phyloP scores from a whole-genome alignment of 2,329 filamentous ascomycete species.

The Cercospora sp. region DNA sequence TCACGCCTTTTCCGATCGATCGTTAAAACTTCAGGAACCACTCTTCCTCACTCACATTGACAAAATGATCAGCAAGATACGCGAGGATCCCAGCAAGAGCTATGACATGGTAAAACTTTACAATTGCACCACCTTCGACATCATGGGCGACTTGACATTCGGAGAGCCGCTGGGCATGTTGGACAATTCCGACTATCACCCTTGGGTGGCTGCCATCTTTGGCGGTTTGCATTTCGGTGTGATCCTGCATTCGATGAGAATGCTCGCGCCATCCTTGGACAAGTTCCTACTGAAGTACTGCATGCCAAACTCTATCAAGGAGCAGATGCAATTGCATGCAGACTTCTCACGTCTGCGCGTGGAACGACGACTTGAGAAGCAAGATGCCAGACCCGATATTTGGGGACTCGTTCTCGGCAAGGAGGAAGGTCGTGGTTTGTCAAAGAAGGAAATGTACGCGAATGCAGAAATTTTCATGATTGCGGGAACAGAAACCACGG shows the following conservation, averaged over 20 bases:
- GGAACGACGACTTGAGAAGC: conserved; percentile 22
- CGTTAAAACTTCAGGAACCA: conserved; percentile 44
- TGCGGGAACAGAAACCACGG: conserved; percentile 76
- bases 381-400: conserved; percentile 23
- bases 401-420: conserved; percentile 29
- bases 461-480: conserved; percentile 47
- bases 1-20: conserved; percentile 46
- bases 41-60: conserved; percentile 46
- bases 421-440: conserved; percentile 27
- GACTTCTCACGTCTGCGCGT: conserved; percentile 19
- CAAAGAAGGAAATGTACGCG: conserved; percentile 37
- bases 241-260: conserved; percentile 18
- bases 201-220: conserved; percentile 35
- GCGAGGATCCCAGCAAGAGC: conserved; percentile 32
- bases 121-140: conserved; percentile 37
- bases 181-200: conserved; percentile 38
- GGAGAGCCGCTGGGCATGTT: conserved; percentile 40
- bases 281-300: conserved; percentile 4
- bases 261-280: conserved; percentile 12
- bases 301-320: conserved; percentile 9
- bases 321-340: conserved; percentile 16
- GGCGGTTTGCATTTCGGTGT: conserved; percentile 13
- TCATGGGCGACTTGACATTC: conserved; percentile 39
- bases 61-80: conserved; percentile 44
- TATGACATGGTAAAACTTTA: conserved; percentile 33